Evolutionary conservation across 2,329 filamentous ascomycete species (phyloP).

Genomic region (Rhynchosporium agropyri): DNA sequence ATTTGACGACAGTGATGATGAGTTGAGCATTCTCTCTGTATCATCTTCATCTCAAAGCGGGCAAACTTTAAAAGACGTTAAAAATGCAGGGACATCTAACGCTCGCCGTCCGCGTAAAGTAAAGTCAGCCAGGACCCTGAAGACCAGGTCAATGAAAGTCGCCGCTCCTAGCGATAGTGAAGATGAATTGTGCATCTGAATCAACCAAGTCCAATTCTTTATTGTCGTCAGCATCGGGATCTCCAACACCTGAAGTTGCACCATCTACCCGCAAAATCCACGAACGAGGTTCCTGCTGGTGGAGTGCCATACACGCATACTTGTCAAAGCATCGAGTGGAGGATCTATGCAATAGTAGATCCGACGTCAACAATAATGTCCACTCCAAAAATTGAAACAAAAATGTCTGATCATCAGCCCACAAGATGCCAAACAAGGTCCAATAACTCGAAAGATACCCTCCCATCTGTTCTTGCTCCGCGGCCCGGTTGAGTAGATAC

Average conservation of each 20-base stretch:
- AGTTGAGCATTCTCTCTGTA: conserved; percentile 36
- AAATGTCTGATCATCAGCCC: neutral
- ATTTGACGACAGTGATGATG: conserved; percentile 40
- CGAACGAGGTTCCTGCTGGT: neutral
- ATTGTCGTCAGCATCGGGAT: neutral
- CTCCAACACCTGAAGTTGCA: neutral
- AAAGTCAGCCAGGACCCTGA: conserved; percentile 9
- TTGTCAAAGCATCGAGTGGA: neutral
- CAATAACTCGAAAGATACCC: no score
- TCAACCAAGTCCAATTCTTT: neutral
- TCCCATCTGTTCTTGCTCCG: neutral
- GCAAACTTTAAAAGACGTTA: conserved; percentile 28
- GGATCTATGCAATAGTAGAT: neutral
- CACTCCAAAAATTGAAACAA: neutral
- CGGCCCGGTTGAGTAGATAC: no score
- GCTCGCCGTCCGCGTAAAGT: conserved; percentile 15
- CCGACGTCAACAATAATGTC: neutral
- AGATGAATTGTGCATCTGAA: conserved; percentile 41
- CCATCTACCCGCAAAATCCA: neutral
- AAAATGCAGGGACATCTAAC: conserved; percentile 20
- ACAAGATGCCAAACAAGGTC: neutral
- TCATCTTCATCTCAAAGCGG: conserved; percentile 32
- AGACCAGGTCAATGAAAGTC: conserved; percentile 2
- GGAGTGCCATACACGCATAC: conserved; percentile 4
- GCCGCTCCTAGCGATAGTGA: conserved; percentile 36